Conservation (phyloP, 305 asterid species). For the Nicotiana rustica region DNA sequence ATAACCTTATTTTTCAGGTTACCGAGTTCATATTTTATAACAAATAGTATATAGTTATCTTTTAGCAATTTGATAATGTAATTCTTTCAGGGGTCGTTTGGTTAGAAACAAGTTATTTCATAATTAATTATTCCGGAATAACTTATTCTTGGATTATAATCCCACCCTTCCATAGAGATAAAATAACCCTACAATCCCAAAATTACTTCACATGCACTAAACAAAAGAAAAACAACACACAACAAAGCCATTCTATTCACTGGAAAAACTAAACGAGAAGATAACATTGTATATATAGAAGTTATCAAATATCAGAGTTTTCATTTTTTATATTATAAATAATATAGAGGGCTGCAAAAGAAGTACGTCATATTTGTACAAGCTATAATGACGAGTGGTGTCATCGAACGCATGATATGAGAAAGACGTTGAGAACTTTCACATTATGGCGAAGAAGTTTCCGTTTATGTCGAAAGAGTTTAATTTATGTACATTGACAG, state of each 20-base stretch:
- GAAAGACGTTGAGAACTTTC: neutral
- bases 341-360: neutral
- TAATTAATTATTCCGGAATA: too few relatives aligned
- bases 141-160: too few relatives aligned
- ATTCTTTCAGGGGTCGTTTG: too few relatives aligned
- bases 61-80: too few relatives aligned
- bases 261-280: neutral
- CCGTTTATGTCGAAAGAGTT: neutral
- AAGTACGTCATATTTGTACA: neutral
- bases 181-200: too few relatives aligned
- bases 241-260: neutral
- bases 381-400: neutral
- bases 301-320: neutral
- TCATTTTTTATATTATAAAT: neutral
- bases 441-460: neutral
- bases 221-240: constrained; percentile 37
- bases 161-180: too few relatives aligned
- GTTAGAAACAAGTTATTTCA: too few relatives aligned
- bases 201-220: constrained; percentile 47
- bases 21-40: neutral
- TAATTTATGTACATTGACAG: neutral
- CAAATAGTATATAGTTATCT: too few relatives aligned
- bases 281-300: neutral
- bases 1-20: neutral
- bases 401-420: neutral